Percentiles rank a stretch among this genome's conserved stretches.
Evolutionary conservation across 495 filamentous ascomycete genomes (phyloP).

Genomic region (Talaromyces trachyspermus): DNA sequence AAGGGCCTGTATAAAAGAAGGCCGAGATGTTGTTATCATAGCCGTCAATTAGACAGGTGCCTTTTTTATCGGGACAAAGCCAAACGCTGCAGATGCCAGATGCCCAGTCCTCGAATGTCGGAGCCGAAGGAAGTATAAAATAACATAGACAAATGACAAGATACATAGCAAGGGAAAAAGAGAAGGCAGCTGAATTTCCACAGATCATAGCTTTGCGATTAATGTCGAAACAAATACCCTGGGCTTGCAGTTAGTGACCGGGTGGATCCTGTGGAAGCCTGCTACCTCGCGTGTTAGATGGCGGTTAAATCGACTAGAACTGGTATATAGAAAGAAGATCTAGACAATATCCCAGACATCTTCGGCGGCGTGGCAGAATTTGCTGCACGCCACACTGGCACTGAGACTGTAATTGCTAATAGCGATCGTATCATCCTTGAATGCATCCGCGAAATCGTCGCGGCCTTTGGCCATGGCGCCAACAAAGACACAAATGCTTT

Average conservation of each 20-base stretch:
- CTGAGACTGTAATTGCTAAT: slow-evolving; percentile 97
- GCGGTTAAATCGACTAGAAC: too few species aligned
- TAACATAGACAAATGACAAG: neutral
- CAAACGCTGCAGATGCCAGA: too few species aligned
- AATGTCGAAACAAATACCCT: neutral
- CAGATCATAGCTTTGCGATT: neutral
- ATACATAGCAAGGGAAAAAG: neutral
- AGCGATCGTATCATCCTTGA: slow-evolving; percentile 93
- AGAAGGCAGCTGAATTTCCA: neutral
- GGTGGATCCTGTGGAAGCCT: neutral
- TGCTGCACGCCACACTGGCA: slow-evolving; percentile 95
- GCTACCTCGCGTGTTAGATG: too few species aligned
- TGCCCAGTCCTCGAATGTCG: slow-evolving; percentile 5
- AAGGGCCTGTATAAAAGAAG: slow-evolving; percentile 16
- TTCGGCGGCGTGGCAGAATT: slow-evolving; percentile 97
- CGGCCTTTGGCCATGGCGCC: slow-evolving; percentile 96
- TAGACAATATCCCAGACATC: slow-evolving; percentile 93
- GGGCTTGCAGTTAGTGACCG: slow-evolving; percentile 1
- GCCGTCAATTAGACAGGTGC: slow-evolving; percentile 19
- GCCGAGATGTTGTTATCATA: slow-evolving; percentile 49
- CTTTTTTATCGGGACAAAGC: slow-evolving; percentile 18
- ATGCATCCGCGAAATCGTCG: slow-evolving; percentile 90
- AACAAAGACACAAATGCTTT: slow-evolving; percentile 96
- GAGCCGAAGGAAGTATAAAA: neutral
- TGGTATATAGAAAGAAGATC: slow-evolving; percentile 8